These are phyloP conservation scores for Fusarium subglutinans DNA, from an alignment of 2,329 filamentous ascomycete species.

Conservation along the genomic window DNA sequence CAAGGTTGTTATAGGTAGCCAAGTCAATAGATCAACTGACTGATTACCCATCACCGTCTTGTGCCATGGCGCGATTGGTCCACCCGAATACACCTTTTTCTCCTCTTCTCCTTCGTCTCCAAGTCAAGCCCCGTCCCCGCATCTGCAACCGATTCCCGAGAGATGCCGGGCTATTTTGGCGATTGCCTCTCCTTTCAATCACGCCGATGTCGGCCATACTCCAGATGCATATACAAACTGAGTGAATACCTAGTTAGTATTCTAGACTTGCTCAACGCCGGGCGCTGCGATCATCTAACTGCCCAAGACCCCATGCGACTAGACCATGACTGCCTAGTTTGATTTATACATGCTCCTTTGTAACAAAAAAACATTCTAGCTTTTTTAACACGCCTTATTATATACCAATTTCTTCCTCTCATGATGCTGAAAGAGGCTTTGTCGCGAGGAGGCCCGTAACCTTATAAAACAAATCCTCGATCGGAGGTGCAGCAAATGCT, in stretches of 20 bases:
- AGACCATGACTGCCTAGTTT: constrained; percentile 25
- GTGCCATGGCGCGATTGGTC: constrained; percentile 50
- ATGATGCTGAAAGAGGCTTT: constrained; percentile 56
- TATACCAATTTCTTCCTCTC: constrained; percentile 25
- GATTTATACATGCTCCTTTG: constrained; percentile 25
- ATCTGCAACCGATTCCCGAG: constrained; percentile 24
- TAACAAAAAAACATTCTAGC: constrained; percentile 15
- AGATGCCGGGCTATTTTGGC: constrained; percentile 18
- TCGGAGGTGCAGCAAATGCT: constrained; percentile 73
- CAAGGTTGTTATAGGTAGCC: not conserved
- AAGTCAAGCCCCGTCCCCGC: constrained; percentile 22
- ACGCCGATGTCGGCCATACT: constrained; percentile 23
- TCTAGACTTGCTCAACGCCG: constrained; percentile 29
- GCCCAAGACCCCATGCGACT: constrained; percentile 12
- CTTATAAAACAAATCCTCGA: constrained; percentile 80
- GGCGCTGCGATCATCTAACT: constrained; percentile 19
- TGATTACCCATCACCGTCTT: constrained; percentile 36
- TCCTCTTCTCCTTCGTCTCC: constrained; percentile 17
- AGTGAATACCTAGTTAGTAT: constrained; percentile 16
- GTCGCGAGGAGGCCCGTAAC: constrained; percentile 69
- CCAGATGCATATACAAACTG: constrained; percentile 2
- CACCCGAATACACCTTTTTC: constrained; percentile 30
- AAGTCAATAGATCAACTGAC: not conserved
- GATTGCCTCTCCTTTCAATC: constrained; percentile 26
- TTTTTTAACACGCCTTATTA: constrained; percentile 18